A percentile compares a stretch with the other conserved stretches of the same genome.
phyloP scores from a whole-genome alignment of 768 basidiomycete genomes.

The Candolleomyces aberdarensis region DNA sequence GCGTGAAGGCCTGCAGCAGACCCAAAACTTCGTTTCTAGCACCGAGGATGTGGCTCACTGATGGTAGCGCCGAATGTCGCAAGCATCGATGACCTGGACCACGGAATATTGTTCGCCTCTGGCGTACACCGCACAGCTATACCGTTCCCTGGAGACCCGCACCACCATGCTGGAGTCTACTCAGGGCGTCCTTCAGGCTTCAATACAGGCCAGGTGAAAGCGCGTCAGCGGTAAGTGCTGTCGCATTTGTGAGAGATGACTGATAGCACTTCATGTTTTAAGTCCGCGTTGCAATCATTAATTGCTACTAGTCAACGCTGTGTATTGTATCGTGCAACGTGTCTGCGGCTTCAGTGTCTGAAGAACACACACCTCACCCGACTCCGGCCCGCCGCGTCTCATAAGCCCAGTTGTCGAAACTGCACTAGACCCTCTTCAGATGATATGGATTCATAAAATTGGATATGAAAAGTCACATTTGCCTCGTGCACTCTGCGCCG shows the following conservation, averaged over 20 bases:
- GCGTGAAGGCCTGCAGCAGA: conserved; percentile 1
- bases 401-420: not conserved
- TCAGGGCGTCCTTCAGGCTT: not conserved
- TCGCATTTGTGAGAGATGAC: not conserved
- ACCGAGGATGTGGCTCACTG: conserved; percentile 1
- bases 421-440: not conserved
- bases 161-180: no score
- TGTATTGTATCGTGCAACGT: no score
- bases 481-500: not conserved
- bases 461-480: not conserved
- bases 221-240: not conserved
- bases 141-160: no score
- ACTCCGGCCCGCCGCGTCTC: not conserved
- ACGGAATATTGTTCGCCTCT: no score
- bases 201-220: not conserved
- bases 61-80: conserved; percentile 2
- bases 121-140: no score
- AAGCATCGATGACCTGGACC: not conserved
- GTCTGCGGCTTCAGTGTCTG: not conserved
- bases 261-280: not conserved
- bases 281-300: no score
- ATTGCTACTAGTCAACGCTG: no score
- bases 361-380: not conserved
- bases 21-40: not conserved
- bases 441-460: not conserved